phyloP scores from a whole-genome alignment of 2,329 filamentous ascomycete genomes.

The Ophiosphaerella herpotricha region DNA sequence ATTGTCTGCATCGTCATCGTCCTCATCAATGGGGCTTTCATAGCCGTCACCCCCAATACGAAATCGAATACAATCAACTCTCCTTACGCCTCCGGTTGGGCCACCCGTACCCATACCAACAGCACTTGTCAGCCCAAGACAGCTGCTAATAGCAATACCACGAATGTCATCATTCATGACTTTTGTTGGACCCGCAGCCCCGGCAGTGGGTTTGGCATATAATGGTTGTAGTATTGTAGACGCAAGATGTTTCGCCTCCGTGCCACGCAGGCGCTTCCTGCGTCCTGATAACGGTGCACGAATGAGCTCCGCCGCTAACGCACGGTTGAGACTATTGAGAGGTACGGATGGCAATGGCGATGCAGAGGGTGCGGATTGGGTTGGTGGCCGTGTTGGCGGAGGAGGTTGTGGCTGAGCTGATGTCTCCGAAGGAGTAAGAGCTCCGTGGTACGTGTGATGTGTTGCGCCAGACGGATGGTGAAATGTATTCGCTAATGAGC shows the following conservation, averaged over 20 bases:
- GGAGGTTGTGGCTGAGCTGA: conserved; percentile 26
- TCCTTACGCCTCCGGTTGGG: conserved; percentile 40
- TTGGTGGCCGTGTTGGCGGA: conserved; percentile 12
- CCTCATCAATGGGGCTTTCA: conserved; percentile 48
- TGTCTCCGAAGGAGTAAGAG: conserved; percentile 38
- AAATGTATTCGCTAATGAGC: conserved; percentile 23
- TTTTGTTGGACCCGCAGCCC: conserved; percentile 29
- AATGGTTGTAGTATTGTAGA: conserved; percentile 49
- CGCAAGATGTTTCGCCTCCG: conserved; percentile 54
- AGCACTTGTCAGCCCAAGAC: conserved; percentile 43
- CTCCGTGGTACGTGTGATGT: conserved; percentile 26
- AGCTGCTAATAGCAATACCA: conserved; percentile 49
- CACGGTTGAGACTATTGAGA: conserved; percentile 51
- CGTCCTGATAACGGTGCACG: conserved; percentile 51
- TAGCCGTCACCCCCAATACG: conserved; percentile 47
- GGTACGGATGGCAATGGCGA: conserved; percentile 27
- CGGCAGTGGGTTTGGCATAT: conserved; percentile 34
- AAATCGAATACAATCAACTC: conserved; percentile 50
- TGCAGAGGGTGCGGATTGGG: conserved; percentile 8
- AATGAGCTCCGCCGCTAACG: conserved; percentile 53
- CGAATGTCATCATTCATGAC: conserved; percentile 43
- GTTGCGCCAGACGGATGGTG: conserved; percentile 24
- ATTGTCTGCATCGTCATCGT: conserved; percentile 38
- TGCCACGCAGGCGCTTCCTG: conserved; percentile 48
- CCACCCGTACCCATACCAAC: conserved; percentile 46